These are phyloP conservation scores for Naematelia encephala DNA, from an alignment of 768 basidiomycete species.

Conservation along the genomic window DNA sequence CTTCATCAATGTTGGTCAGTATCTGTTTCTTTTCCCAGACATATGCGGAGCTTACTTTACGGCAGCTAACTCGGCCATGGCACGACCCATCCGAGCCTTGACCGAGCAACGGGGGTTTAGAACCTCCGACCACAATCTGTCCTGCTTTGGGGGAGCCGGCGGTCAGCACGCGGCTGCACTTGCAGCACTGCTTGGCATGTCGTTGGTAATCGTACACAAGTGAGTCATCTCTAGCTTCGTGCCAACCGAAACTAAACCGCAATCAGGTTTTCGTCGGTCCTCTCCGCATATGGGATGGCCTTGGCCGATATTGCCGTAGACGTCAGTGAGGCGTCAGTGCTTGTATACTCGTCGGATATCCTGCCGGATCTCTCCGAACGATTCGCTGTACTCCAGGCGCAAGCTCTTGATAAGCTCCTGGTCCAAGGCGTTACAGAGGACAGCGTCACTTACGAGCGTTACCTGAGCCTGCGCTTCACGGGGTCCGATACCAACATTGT, in stretches of 20 bases:
- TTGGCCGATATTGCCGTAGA: slow-evolving; percentile 49
- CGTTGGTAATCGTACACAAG: slow-evolving; percentile 1
- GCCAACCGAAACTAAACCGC: slow-evolving; percentile 1
- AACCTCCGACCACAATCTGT: slow-evolving; percentile 62
- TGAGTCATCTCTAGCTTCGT: neutral
- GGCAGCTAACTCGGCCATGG: slow-evolving; percentile 85
- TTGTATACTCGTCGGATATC: neutral
- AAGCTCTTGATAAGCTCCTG: neutral
- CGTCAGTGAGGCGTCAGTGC: neutral
- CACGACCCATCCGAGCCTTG: slow-evolving; percentile 81
- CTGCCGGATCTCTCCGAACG: neutral
- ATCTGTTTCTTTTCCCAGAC: no score
- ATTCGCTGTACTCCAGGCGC: neutral
- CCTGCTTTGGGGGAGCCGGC: slow-evolving; percentile 49
- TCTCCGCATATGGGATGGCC: slow-evolving; percentile 88
- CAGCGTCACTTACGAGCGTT: slow-evolving; percentile 70
- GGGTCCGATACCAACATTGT: slow-evolving; percentile 76
- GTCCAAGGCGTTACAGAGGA: slow-evolving; percentile 49
- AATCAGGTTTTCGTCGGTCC: slow-evolving; percentile 66
- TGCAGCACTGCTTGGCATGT: neutral
- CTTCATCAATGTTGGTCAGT: slow-evolving; percentile 75
- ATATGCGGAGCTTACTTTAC: slow-evolving; percentile 1
- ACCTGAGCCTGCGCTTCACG: slow-evolving; percentile 47
- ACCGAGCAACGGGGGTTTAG: slow-evolving; percentile 87
- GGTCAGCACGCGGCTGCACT: slow-evolving; percentile 40